These are phyloP conservation scores for Leccinellum rugosiceps DNA, from an alignment of 768 basidiomycete species.

Conservation along the genomic window DNA sequence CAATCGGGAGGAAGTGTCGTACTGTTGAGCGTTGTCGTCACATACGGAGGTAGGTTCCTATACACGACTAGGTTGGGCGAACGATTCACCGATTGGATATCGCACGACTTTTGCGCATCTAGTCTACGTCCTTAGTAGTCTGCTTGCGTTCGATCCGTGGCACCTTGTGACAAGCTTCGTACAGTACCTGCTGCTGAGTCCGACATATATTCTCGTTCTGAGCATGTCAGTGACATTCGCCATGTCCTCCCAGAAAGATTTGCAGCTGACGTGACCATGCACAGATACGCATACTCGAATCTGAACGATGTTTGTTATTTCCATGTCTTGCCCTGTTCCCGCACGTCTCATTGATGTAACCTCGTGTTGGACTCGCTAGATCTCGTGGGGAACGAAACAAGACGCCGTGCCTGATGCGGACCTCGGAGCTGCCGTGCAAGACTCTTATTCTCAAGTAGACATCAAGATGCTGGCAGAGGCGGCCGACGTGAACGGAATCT, in stretches of 20 bases:
- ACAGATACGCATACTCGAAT: slow-evolving; percentile 84
- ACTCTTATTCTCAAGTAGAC: slow-evolving; percentile 79
- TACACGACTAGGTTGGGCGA: background rate
- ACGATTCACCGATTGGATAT: background rate
- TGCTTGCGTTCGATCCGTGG: slow-evolving; percentile 93
- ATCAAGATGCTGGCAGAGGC: slow-evolving; percentile 81
- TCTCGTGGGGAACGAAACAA: slow-evolving; percentile 97
- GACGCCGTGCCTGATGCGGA: slow-evolving; percentile 70
- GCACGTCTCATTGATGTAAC: slow-evolving; percentile 3
- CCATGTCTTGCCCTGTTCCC: slow-evolving; percentile 1
- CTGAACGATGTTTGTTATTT: slow-evolving; percentile 63
- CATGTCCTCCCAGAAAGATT: background rate
- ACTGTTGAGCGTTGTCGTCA: slow-evolving; percentile 82
- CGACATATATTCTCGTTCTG: slow-evolving; percentile 74
- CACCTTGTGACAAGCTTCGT: slow-evolving; percentile 91
- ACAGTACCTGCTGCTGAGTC: slow-evolving; percentile 84
- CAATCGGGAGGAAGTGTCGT: slow-evolving; percentile 69
- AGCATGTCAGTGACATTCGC: slow-evolving; percentile 55
- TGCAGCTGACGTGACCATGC: slow-evolving; percentile 23
- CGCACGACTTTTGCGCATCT: background rate
- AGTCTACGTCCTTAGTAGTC: slow-evolving; percentile 74
- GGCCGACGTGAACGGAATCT: slow-evolving; percentile 78
- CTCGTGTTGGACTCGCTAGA: slow-evolving; percentile 38
- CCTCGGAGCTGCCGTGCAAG: slow-evolving; percentile 80
- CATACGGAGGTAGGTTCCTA: slow-evolving; percentile 63